Conservation (phyloP, 2,329 filamentous ascomycete species). For the Coniochaeta sp. region DNA sequence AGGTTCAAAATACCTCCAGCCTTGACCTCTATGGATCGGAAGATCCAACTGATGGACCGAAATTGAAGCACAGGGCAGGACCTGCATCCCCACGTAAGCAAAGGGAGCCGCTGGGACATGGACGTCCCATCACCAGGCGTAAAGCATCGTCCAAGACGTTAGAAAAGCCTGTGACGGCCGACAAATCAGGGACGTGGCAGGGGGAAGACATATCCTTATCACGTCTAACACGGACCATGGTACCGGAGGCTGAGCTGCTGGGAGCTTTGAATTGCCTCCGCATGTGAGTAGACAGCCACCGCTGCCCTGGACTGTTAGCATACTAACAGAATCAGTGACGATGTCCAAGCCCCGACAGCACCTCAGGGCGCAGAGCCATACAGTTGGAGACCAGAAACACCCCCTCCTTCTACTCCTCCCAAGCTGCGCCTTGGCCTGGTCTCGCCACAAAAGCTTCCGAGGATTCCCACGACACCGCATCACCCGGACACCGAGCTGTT, state of each 20-base stretch:
- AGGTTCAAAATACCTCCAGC: conserved; percentile 7
- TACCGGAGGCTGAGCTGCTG: background rate
- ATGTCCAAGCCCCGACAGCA: background rate
- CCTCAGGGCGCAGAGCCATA: background rate
- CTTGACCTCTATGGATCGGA: conserved; percentile 10
- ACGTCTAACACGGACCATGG: background rate
- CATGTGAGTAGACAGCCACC: background rate
- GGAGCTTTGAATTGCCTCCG: background rate
- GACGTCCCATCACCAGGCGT: background rate
- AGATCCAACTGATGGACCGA: conserved; percentile 5
- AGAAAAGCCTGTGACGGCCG: background rate
- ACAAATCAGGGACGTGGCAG: background rate
- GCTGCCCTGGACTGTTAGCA: background rate
- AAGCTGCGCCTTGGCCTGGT: conserved; percentile 13
- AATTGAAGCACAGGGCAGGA: background rate
- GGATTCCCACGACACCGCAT: conserved; percentile 48
- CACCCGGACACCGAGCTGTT: conserved; percentile 48
- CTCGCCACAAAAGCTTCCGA: conserved; percentile 25
- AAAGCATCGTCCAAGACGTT: background rate
- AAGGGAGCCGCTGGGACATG: background rate
- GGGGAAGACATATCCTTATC: background rate
- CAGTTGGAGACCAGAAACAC: conserved; percentile 2
- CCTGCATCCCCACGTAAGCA: background rate
- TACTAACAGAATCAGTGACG: background rate
- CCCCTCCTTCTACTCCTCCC: conserved; percentile 11